Conservation (phyloP, 2,329 filamentous ascomycete species). For the Akanthomyces muscarius region DNA sequence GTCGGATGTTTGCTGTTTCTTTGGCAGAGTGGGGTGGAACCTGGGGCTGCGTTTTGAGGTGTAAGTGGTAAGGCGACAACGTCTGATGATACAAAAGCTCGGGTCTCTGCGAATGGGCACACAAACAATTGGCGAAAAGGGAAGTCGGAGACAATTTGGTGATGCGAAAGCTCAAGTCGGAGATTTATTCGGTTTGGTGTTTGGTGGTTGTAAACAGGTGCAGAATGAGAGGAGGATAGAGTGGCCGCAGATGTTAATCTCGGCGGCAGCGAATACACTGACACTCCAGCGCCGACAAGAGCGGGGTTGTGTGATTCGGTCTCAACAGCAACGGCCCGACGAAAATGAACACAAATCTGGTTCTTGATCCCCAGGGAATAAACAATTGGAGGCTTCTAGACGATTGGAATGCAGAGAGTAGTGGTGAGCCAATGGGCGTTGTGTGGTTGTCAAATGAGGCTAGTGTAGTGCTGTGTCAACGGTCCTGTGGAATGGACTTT, state of each 20-base stretch:
- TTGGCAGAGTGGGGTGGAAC: conserved; percentile 6
- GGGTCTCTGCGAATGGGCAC: conserved; percentile 4
- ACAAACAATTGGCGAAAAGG: background rate
- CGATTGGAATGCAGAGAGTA: conserved; percentile 2
- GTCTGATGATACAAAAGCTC: background rate
- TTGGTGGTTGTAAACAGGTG: background rate
- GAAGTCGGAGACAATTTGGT: background rate
- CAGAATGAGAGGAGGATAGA: background rate
- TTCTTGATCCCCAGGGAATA: background rate
- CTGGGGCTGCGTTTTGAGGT: conserved; percentile 1
- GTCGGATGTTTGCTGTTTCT: conserved; percentile 16
- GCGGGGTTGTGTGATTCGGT: conserved; percentile 11
- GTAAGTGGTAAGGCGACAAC: conserved; percentile 12
- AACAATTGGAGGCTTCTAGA: conserved; percentile 4
- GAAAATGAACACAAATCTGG: background rate
- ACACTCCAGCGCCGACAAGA: background rate
- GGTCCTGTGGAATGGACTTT: conserved; percentile 10
- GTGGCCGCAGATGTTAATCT: conserved; percentile 1
- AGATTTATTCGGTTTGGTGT: background rate
- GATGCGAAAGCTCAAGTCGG: background rate
- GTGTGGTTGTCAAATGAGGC: background rate
- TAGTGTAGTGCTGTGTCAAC: background rate
- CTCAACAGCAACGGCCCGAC: background rate
- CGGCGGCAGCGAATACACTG: background rate
- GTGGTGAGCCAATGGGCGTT: background rate